Evolutionary conservation across 371 early-diverging fungal genomes (phyloP).

Genomic region (Mucor sp.): DNA sequence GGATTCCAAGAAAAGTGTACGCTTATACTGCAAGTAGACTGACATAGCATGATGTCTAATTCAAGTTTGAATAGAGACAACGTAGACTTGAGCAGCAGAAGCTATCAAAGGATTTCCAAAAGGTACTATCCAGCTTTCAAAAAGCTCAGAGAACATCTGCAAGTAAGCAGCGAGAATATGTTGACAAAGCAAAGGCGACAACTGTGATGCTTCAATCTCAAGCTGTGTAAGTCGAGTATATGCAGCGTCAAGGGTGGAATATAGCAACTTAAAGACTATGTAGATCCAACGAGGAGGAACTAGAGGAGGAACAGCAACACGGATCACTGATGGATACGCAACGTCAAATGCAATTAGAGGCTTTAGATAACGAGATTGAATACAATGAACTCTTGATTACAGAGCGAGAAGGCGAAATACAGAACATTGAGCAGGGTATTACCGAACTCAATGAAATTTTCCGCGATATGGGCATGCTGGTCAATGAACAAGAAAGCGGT

Average conservation of each 20-base stretch:
- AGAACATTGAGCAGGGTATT: slow-evolving; percentile 91
- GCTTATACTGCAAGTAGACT: not conserved
- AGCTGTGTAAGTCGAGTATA: slow-evolving; percentile 28
- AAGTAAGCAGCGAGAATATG: slow-evolving; percentile 83
- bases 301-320: slow-evolving; percentile 42
- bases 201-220: slow-evolving; percentile 43
- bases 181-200: slow-evolving; percentile 68
- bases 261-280: not conserved
- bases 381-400: slow-evolving; percentile 90
- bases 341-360: slow-evolving; percentile 67
- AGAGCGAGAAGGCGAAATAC: slow-evolving; percentile 92
- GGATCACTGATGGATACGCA: slow-evolving; percentile 42
- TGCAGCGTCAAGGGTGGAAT: not conserved
- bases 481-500: slow-evolving; percentile 94
- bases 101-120: slow-evolving; percentile 91
- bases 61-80: slow-evolving; percentile 53
- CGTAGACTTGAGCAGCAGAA: slow-evolving; percentile 78
- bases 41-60: not conserved
- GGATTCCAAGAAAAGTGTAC: slow-evolving; percentile 9
- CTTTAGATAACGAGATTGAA: slow-evolving; percentile 87
- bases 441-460: slow-evolving; percentile 95
- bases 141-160: slow-evolving; percentile 78
- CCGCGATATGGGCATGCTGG: slow-evolving; percentile 92
- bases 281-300: slow-evolving; percentile 51
- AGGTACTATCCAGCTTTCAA: slow-evolving; percentile 86